phyloP scores from a whole-genome alignment of 495 filamentous ascomycete genomes.

The Aspergillus coremiiformis region DNA sequence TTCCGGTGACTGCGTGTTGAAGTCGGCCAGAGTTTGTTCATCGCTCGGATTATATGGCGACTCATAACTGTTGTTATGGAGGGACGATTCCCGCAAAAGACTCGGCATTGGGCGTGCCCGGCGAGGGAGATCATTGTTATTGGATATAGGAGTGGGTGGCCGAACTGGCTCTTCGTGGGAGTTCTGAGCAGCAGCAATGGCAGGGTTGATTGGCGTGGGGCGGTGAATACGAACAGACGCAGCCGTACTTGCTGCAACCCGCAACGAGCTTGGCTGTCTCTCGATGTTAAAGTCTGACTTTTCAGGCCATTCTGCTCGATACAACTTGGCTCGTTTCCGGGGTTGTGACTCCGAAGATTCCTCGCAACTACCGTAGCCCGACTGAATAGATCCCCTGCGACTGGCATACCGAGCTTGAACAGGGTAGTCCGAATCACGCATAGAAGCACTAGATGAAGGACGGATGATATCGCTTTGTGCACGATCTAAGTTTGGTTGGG shows the following conservation, averaged over 20 bases:
- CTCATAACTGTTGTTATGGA: conserved; percentile 29
- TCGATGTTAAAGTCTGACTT: conserved; percentile 60
- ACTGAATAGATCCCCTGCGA: conserved; percentile 36
- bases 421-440: conserved; percentile 32
- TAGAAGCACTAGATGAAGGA: conserved; percentile 43
- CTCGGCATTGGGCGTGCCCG: conserved; percentile 29
- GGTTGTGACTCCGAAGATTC: conserved; percentile 55
- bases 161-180: conserved; percentile 70
- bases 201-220: conserved; percentile 57
- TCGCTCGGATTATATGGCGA: conserved; percentile 45
- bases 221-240: conserved; percentile 81
- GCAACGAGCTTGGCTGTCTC: conserved; percentile 66
- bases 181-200: conserved; percentile 35
- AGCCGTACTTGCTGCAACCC: conserved; percentile 79
- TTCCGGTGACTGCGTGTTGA: conserved; percentile 36
- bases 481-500: conserved; percentile 12
- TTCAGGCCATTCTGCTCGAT: conserved; percentile 58
- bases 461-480: conserved; percentile 32
- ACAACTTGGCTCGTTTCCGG: conserved; percentile 66
- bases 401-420: conserved; percentile 20
- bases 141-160: conserved; percentile 75
- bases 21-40: conserved; percentile 25
- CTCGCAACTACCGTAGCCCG: conserved; percentile 62
- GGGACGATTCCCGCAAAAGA: conserved; percentile 40
- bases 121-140: conserved; percentile 25